phyloP scores from a whole-genome alignment of 192 early-diverging fungal genomes.

The Fimicolochytrium jonesii region DNA sequence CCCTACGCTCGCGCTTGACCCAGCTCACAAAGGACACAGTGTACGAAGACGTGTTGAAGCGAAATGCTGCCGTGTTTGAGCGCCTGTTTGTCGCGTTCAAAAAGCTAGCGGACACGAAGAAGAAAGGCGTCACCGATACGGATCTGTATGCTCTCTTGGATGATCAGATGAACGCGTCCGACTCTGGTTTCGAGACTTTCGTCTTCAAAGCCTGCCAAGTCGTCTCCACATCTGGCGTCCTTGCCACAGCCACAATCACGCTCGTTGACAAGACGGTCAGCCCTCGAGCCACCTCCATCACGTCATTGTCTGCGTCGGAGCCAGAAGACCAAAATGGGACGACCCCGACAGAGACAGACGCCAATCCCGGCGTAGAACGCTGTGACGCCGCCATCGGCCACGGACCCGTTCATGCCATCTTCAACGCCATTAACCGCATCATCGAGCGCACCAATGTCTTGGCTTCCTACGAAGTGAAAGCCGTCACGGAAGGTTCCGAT shows the following conservation, averaged over 20 bases:
- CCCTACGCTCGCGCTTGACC: slow-evolving; percentile 76
- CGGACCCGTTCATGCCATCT: slow-evolving; percentile 88
- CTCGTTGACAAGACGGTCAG: slow-evolving; percentile 53
- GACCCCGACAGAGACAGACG: no score
- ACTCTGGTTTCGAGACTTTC: slow-evolving; percentile 49
- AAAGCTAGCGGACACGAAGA: slow-evolving; percentile 82
- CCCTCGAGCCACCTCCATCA: no score
- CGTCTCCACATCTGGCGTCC: slow-evolving; percentile 67
- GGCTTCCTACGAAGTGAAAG: slow-evolving; percentile 80
- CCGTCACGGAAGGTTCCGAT: slow-evolving; percentile 83
- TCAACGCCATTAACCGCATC: slow-evolving; percentile 83
- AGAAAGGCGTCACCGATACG: slow-evolving; percentile 76
- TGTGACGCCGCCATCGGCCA: slow-evolving; percentile 78
- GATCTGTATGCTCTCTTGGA: slow-evolving; percentile 84
- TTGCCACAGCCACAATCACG: slow-evolving; percentile 76
- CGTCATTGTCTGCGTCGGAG: no score
- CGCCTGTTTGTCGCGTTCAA: slow-evolving; percentile 86
- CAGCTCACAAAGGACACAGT: slow-evolving; percentile 63
- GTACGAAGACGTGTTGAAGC: slow-evolving; percentile 44
- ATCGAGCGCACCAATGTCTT: slow-evolving; percentile 68
- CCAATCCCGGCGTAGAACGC: slow-evolving; percentile 29
- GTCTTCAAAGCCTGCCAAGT: slow-evolving; percentile 72
- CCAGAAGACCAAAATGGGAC: no score
- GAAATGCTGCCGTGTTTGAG: slow-evolving; percentile 56
- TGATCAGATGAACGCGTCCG: slow-evolving; percentile 58